These are phyloP conservation scores for Pulveroboletus frians DNA, from an alignment of 768 basidiomycete species.

Conservation along the genomic window DNA sequence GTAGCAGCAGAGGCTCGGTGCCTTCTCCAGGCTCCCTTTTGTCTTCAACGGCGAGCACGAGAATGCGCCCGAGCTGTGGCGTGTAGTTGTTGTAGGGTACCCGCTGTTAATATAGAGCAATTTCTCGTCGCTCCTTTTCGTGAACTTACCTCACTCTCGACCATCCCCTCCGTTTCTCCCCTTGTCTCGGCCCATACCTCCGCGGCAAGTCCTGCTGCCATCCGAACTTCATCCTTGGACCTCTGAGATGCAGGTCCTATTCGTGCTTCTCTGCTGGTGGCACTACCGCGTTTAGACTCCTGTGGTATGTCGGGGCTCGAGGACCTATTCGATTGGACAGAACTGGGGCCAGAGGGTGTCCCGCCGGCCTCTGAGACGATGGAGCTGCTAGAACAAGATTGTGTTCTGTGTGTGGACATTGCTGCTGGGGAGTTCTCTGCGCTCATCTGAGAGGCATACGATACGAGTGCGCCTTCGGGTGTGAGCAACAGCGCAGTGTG, in stretches of 20 bases:
- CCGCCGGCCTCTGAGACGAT: background rate
- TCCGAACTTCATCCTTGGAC: constrained; percentile 68
- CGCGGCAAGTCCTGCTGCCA: constrained; percentile 64
- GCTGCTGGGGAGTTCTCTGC: constrained; percentile 1
- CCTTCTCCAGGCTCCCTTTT: constrained; percentile 6
- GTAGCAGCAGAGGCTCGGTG: constrained; percentile 54
- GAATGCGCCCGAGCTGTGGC: constrained; percentile 60
- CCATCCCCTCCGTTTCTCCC: constrained; percentile 53
- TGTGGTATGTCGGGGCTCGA: constrained; percentile 6
- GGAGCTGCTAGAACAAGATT: constrained; percentile 6
- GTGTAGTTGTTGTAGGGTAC: constrained; percentile 1
- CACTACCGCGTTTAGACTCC: constrained; percentile 11
- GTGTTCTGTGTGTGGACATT: constrained; percentile 2
- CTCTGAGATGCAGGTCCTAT: constrained; percentile 21
- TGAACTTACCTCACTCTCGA: constrained; percentile 65
- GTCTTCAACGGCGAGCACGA: constrained; percentile 62
- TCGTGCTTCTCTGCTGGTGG: constrained; percentile 4
- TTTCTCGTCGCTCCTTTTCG: background rate
- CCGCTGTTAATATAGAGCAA: background rate
- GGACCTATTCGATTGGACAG: constrained; percentile 9
- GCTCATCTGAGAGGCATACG: constrained; percentile 50
- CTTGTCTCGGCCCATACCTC: constrained; percentile 77
- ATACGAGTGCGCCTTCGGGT: constrained; percentile 69
- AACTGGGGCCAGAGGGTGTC: constrained; percentile 10
- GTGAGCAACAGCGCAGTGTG: constrained; percentile 72